Percentiles rank a stretch among this genome's conserved stretches.
Conservation (phyloP, 192 early-diverging fungal species). For the Nowakowskiella sp. region DNA sequence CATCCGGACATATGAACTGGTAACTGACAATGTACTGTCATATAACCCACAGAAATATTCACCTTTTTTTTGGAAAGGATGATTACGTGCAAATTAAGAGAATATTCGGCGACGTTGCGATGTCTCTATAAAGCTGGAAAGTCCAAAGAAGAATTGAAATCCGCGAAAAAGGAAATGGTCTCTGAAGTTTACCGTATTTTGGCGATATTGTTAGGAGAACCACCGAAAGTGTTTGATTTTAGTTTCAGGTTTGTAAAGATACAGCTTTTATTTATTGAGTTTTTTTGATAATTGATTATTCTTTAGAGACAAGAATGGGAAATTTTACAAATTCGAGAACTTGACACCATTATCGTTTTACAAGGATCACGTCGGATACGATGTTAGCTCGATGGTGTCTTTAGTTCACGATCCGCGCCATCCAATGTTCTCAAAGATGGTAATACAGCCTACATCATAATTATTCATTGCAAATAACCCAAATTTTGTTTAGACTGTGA, state of each 20-base stretch:
- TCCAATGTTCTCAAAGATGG: neutral
- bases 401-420: neutral
- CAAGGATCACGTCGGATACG: neutral
- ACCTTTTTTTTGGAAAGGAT: too few relatives aligned
- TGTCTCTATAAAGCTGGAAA: neutral
- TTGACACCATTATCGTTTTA: neutral
- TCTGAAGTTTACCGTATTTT: neutral
- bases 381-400: neutral
- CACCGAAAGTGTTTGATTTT: neutral
- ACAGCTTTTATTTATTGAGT: too few relatives aligned
- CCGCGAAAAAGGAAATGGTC: neutral
- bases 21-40: too few relatives aligned
- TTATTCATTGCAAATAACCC: too few relatives aligned
- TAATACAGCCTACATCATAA: too few relatives aligned
- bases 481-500: too few relatives aligned
- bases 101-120: neutral
- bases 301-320: neutral
- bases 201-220: neutral
- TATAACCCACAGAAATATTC: too few relatives aligned
- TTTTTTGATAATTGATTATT: too few relatives aligned
- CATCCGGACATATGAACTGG: neutral
- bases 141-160: neutral
- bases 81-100: neutral
- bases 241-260: too few relatives aligned
- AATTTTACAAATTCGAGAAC: neutral